phyloP scores from a whole-genome alignment of 148 eudicot genomes.

The Spergularia bocconei region DNA sequence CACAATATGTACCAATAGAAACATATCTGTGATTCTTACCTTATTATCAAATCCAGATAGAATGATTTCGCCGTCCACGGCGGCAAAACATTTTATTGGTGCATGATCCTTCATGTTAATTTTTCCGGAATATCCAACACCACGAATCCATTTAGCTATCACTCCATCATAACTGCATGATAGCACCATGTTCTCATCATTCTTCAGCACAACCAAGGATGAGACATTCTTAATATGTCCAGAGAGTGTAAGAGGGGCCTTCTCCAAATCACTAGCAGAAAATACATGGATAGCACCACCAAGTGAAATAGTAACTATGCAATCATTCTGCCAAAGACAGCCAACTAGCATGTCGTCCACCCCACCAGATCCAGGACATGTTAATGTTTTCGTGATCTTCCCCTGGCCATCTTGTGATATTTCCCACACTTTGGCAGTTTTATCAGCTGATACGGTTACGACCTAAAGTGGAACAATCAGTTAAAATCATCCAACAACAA shows the following conservation, averaged over 20 bases:
- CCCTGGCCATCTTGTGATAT: slow-evolving; percentile 76
- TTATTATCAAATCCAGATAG: slow-evolving; percentile 84
- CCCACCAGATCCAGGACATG: slow-evolving; percentile 77
- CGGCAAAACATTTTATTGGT: slow-evolving; percentile 88
- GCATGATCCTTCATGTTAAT: slow-evolving; percentile 71
- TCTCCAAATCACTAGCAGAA: slow-evolving; percentile 73
- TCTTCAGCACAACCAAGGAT: slow-evolving; percentile 58
- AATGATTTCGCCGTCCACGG: slow-evolving; percentile 72
- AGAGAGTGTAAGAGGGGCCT: slow-evolving; percentile 60
- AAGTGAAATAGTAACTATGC: slow-evolving; percentile 79
- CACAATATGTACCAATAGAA: background rate
- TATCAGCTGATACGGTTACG: slow-evolving; percentile 93
- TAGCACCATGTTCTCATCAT: slow-evolving; percentile 49
- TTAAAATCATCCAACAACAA: background rate
- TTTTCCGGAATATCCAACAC: slow-evolving; percentile 72
- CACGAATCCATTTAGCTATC: slow-evolving; percentile 79
- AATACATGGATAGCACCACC: slow-evolving; percentile 75
- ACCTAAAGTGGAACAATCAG: slow-evolving; percentile 42
- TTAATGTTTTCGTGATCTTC: slow-evolving; percentile 49
- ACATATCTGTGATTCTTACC: slow-evolving; percentile 34
- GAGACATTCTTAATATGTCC: slow-evolving; percentile 93
- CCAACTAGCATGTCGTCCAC: slow-evolving; percentile 96
- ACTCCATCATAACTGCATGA: slow-evolving; percentile 95
- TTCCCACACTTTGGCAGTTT: slow-evolving; percentile 90
- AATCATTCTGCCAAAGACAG: slow-evolving; percentile 94